Evolutionary conservation across 768 basidiomycete species (phyloP).

Genomic region (Lactarius tabidus): DNA sequence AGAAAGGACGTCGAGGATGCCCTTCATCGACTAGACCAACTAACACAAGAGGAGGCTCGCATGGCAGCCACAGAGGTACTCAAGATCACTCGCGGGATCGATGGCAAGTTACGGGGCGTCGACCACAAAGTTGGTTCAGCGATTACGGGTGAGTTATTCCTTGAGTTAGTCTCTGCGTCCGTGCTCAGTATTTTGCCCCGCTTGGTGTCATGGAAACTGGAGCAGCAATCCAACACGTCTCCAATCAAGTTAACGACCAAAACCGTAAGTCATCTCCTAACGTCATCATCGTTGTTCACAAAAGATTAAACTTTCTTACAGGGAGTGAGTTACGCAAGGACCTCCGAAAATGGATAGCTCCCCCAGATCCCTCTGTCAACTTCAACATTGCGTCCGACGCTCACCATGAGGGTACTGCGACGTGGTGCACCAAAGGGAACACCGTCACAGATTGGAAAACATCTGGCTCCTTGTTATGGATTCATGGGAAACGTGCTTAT

Average conservation of each 20-base stretch:
- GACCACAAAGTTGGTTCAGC: background rate
- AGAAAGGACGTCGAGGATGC: background rate
- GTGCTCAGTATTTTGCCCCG: background rate
- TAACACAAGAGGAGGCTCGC: background rate
- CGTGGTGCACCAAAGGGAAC: background rate
- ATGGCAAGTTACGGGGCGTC: background rate
- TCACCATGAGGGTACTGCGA: background rate
- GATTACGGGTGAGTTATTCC: background rate
- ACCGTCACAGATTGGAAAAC: background rate
- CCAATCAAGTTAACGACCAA: background rate
- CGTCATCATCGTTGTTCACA: background rate
- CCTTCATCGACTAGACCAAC: background rate
- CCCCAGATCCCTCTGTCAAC: constrained; percentile 1
- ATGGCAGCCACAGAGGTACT: background rate
- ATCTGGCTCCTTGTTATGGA: too few species aligned
- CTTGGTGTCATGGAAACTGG: background rate
- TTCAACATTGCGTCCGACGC: background rate
- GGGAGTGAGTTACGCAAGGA: background rate
- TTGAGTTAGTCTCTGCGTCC: background rate
- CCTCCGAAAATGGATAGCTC: background rate
- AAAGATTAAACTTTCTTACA: background rate
- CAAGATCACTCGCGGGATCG: background rate
- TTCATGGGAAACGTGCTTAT: too few species aligned
- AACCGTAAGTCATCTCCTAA: background rate
- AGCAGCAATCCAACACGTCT: background rate